Conservation (phyloP, 1,284 basidiomycete genomes). For the Trichosporon faecale region DNA sequence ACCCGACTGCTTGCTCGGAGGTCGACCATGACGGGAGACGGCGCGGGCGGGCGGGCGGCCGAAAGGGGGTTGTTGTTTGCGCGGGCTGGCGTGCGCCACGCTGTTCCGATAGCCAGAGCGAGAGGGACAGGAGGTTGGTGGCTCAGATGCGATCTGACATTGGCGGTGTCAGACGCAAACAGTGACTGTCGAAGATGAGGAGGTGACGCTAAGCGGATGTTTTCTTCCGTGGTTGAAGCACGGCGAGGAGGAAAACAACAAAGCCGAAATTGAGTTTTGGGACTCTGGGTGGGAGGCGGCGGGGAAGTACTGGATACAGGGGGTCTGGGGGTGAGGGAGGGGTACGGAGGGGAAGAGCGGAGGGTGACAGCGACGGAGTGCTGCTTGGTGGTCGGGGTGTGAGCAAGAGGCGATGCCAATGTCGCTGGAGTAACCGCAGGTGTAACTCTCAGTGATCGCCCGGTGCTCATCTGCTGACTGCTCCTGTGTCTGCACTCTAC, state of each 20-base stretch:
- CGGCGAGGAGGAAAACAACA: conserved; percentile 2
- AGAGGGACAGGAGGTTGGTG: background rate
- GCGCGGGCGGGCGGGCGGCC: background rate
- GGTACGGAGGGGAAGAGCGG: background rate
- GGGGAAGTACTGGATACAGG: background rate
- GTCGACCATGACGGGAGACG: conserved; percentile 20
- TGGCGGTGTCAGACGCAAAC: conserved; percentile 3
- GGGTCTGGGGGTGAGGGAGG: conserved; percentile 1
- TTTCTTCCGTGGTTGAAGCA: conserved; percentile 3
- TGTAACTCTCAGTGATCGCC: conserved; percentile 4
- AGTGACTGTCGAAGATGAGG: background rate
- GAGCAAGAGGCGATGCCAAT: conserved; percentile 7
- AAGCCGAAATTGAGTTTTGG: conserved; percentile 9
- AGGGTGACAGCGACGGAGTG: background rate
- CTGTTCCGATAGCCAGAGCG: background rate
- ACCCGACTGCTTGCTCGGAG: conserved; percentile 18
- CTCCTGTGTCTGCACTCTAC: background rate
- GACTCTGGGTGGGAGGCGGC: background rate
- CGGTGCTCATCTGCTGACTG: background rate
- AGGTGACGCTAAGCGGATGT: conserved; percentile 6
- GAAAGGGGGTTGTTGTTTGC: background rate
- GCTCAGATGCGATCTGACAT: conserved; percentile 5
- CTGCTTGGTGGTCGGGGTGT: background rate
- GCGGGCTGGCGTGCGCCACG: conserved; percentile 2
- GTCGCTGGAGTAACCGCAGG: background rate